Base-by-base conservation (phyloP, 257 asterid genomes). In the Solanum medicagineum region DNA sequence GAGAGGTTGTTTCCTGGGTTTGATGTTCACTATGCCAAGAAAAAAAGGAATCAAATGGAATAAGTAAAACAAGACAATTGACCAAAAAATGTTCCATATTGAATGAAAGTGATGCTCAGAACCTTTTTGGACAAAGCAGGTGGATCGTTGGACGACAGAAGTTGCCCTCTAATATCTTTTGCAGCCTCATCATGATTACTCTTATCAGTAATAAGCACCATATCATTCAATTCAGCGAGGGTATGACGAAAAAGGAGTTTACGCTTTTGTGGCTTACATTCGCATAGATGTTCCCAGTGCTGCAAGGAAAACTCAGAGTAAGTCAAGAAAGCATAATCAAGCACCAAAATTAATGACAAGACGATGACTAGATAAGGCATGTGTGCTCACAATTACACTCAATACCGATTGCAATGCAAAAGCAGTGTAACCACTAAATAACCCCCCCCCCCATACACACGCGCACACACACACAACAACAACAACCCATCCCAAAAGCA, bases 281-380 rank as follows among this genome's bases (percentile, higher is more conserved):
- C 99, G 87, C 99, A 96, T 81, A 96, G 95, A 89, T 94, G 95
- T 88, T 93, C 93, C 94, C 94, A 94, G 83, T 96, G 99, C 99
- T 96, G 91, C 94, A 93, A 79, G 81, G 81, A 84, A 82, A 74
- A 44, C n/a, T 84, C 80, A 66, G 26, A 53, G 5, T 77, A 49
- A 26, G 83, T 77, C 83, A 15, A 51, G 47, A 77, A 51, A 77
- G n/a, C 63, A 77, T 29, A 77, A 49, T 9, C 45, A 51, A 24
- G 63, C 44, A 77, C 49, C 83, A 51, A 51, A 77, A 49, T 29
- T 75, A n/a, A 49, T 75, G 81, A 13, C 59, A 22, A 45, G n/a
- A 4, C 42, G 0, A 75, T 7, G 4, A 51, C 47, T 5, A 77
- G 53, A 9, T 75, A 75, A 13, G 60, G 59, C 12, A 71, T 13